Conservation (phyloP, 768 basidiomycete species). For the Suillus discolor region DNA sequence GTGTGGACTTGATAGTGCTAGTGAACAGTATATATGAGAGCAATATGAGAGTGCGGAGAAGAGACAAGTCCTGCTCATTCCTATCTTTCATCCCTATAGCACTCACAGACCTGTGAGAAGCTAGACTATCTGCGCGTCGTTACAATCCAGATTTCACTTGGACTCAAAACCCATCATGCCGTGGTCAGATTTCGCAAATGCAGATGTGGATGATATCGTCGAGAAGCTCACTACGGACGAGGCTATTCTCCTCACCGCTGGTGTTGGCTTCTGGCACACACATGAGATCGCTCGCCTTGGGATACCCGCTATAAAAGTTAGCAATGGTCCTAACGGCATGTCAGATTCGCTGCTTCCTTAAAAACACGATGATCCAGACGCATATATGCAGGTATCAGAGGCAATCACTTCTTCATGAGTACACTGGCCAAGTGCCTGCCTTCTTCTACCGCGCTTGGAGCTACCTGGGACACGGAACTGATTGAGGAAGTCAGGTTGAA, state of each 20-base stretch:
- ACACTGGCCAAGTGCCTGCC: slow-evolving; percentile 82
- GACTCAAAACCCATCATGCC: slow-evolving; percentile 43
- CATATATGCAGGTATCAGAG: slow-evolving; percentile 47
- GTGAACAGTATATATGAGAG: slow-evolving; percentile 11
- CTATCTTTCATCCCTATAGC: slow-evolving; percentile 15
- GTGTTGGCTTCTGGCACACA: slow-evolving; percentile 81
- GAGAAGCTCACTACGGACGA: slow-evolving; percentile 74
- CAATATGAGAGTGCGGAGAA: too few relatives aligned
- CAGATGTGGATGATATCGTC: slow-evolving; percentile 60
- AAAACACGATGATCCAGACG: background rate
- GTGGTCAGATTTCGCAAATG: slow-evolving; percentile 69
- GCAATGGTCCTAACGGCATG: slow-evolving; percentile 79
- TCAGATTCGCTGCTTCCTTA: slow-evolving; percentile 10
- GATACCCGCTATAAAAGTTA: slow-evolving; percentile 75
- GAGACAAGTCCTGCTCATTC: background rate
- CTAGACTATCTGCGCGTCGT: background rate
- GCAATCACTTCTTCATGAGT: slow-evolving; percentile 79
- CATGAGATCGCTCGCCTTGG: slow-evolving; percentile 66
- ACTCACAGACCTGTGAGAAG: slow-evolving; percentile 3
- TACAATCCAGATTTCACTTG: background rate
- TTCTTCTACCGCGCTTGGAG: slow-evolving; percentile 71
- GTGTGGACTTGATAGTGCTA: slow-evolving; percentile 12
- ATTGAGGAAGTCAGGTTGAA: slow-evolving; percentile 62
- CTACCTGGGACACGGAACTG: slow-evolving; percentile 72
- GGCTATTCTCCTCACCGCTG: slow-evolving; percentile 70